phyloP scores from a whole-genome alignment of 305 asterid genomes.

The Solanum hybrid region DNA sequence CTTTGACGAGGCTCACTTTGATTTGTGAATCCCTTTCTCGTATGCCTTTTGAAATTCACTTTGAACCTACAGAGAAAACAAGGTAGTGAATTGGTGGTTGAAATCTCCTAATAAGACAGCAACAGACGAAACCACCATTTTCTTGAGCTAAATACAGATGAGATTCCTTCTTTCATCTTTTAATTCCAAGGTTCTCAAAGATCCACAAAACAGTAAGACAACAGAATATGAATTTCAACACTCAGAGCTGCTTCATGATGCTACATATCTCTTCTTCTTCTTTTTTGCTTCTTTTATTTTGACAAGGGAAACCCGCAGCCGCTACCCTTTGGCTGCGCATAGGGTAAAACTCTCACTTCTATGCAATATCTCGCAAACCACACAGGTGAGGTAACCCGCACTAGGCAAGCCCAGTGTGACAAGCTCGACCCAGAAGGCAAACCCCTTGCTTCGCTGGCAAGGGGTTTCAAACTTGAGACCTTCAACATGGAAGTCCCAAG shows the following conservation, averaged over 20 bases:
- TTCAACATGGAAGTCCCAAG: background rate
- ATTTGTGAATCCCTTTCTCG: conserved; percentile 79
- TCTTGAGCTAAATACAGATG: background rate
- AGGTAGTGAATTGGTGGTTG: conserved; percentile 10
- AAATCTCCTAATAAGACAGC: background rate
- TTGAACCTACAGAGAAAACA: conserved; percentile 40
- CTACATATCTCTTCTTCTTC: background rate
- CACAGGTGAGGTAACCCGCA: background rate
- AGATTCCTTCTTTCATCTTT: background rate
- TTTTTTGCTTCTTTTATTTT: background rate
- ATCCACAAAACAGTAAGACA: background rate
- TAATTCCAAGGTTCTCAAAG: background rate
- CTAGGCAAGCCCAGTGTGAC: background rate
- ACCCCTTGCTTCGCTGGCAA: background rate
- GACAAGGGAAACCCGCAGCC: background rate
- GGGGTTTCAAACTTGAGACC: background rate
- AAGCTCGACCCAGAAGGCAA: background rate
- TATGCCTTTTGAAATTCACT: conserved; percentile 90
- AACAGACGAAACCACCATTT: background rate
- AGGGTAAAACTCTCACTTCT: background rate
- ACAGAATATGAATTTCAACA: background rate
- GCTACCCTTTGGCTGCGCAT: background rate
- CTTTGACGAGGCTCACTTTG: conserved; percentile 43
- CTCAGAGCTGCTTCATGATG: background rate
- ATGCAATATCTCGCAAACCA: background rate